Base-by-base conservation (phyloP, 306 rosid genomes). In the Fragaria nilgerrensis region DNA sequence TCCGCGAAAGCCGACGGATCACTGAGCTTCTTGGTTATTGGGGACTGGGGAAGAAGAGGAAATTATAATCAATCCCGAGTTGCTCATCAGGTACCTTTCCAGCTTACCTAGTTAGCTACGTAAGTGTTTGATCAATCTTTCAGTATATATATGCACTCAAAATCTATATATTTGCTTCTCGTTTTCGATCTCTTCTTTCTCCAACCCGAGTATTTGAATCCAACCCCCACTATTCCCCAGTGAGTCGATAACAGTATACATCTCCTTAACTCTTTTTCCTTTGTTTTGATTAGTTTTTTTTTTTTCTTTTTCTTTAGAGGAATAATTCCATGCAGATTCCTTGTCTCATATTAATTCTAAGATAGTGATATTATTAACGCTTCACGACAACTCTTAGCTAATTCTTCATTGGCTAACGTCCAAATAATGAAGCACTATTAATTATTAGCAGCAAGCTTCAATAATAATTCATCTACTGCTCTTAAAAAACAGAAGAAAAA, bases 1-100 rank as follows among this genome's bases (percentile, higher is more conserved):
- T 36, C 69, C 9, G n/a, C 44, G 2, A 79, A 85, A 74, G 27
- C 77, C 47, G 80, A 82, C 41, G 65, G 81, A 5, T 66, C 92
- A 62, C 84, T 92, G 1, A 84, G 85, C 75, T 75, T 89, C 70
- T 48, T 92, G 78, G 88, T 88, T 5, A 53, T 92, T 32, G 97
- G 97, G 52, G 97, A 89, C 6, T 92, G 97, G 97, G 97, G 95
- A 81, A 82, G 97, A 85, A 59, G 55, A 67, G 95, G 97, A 47
- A 48, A 22, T 32, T 72, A 77, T 79, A 92, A 92, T 81, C 97
- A 89, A 75, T 69, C 97, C 78, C 49, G 68, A 53, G 89, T 92
- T 11, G 97, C 95, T 36, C 10, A 66, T 25, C 97, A 89, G 95
- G 97, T 13, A 12, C 17, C 23, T 13, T 52, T 0, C 61, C 5